Percentiles rank a stretch among this genome's conserved stretches.
Evolutionary conservation across 2,329 filamentous ascomycete species (phyloP).

Genomic region (Aspergillus jensenii): DNA sequence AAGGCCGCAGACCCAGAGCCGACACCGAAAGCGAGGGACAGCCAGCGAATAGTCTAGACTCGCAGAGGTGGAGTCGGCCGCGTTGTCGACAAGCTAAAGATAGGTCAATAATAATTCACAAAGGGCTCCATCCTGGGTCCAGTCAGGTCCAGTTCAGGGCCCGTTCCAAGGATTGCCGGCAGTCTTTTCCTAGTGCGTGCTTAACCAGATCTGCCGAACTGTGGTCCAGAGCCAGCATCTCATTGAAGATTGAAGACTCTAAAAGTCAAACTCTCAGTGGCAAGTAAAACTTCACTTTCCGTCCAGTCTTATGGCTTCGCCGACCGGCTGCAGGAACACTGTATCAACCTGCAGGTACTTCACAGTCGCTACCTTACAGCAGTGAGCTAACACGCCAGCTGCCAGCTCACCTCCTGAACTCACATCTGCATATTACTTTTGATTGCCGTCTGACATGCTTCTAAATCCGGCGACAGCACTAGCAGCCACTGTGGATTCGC

Average conservation of each 20-base stretch:
- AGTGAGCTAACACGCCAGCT: neutral
- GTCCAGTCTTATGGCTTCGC: neutral
- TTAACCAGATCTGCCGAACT: neutral
- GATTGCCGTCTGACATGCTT: neutral
- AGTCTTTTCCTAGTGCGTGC: neutral
- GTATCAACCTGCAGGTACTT: neutral
- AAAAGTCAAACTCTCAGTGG: neutral
- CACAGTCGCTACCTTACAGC: too few species aligned
- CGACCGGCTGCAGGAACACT: neutral
- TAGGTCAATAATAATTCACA: neutral
- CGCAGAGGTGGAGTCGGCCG: neutral
- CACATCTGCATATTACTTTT: neutral
- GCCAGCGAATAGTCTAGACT: neutral
- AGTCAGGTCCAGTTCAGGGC: too few species aligned
- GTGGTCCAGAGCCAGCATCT: neutral
- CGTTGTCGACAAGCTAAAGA: neutral
- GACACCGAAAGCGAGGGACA: neutral
- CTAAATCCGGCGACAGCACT: neutral
- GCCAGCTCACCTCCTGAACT: neutral
- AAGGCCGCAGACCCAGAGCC: neutral
- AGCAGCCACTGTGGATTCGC: neutral
- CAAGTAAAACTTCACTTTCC: too few species aligned
- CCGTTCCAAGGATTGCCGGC: neutral
- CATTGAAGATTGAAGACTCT: neutral
- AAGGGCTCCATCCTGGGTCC: neutral